Base-by-base conservation (phyloP, 805 yeast species). In the Nakazawaea peltata region DNA sequence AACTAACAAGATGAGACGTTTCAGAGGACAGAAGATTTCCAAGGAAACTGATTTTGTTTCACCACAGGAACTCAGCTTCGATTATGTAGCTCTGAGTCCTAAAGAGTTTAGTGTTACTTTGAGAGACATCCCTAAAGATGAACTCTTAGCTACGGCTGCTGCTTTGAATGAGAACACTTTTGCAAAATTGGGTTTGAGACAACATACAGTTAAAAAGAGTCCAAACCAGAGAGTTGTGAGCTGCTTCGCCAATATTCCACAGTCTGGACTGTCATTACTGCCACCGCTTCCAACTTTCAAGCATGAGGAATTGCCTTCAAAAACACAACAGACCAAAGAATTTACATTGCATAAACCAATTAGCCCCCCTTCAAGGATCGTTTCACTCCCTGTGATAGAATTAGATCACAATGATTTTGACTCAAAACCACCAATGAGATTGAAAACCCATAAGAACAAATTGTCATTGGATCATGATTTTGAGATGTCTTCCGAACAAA, bases 21-120 rank as follows among this genome's bases (percentile, higher is more conserved):
- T 46, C 21, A 48, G 39, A 29, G 59, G 57, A 4, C 48, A 54
- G 26, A 42, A 37, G 28, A 36, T 55, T 7, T 33, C 34, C 10
- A 34, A 34, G 16, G 42, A 37, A 2, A 39, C 34, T n/a, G 61
- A 54, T 35, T 53, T 49, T 25, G 26, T 26, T 18, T n/a, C 27
- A 7, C 34, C 26, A 14, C 17, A 26, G 18, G 11, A 19, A n/a
- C 14, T 5, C 13, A 26, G 18, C 15, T 26, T 36, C 7, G 31
- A 30, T 19, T 19, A 36, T 22, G 15, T 36, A 26, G 4, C 19
- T 10, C 29, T 34, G n/a, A 16, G n/a, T n/a, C 9, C 26, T 12
- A 21, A 16, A 4, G 19, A 16, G 19, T 30, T 30, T 13, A n/a
- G 14, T 12, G n/a, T 36, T 3, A 36, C 34, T 12, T 30, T 36